Conservation (phyloP, 768 basidiomycete genomes). For the Filobasidium floriforme region DNA sequence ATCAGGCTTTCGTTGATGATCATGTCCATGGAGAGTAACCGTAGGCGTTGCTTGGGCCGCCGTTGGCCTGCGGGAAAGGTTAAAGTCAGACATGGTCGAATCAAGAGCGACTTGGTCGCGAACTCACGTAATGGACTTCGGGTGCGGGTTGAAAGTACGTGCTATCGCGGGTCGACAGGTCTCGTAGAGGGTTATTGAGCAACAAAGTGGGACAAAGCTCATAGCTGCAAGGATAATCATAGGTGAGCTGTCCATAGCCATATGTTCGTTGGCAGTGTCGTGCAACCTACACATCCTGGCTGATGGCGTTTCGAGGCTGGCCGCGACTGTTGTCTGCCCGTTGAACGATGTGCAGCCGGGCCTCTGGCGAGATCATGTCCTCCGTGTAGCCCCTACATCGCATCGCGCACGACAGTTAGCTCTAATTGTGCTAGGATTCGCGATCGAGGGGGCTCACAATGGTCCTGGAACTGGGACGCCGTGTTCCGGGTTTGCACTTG, state of each 20-base stretch:
- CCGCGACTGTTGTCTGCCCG: constrained; percentile 49
- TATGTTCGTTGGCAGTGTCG: background rate
- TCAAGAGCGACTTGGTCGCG: too few relatives aligned
- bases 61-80: constrained; percentile 5
- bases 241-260: background rate
- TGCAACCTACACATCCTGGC: constrained; percentile 37
- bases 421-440: background rate
- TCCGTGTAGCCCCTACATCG: constrained; percentile 46
- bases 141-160: constrained; percentile 44
- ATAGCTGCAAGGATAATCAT: constrained; percentile 25
- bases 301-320: constrained; percentile 42
- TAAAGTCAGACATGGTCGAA: too few relatives aligned
- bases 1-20: background rate
- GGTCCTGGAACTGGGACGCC: constrained; percentile 47
- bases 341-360: constrained; percentile 82
- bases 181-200: constrained; percentile 39
- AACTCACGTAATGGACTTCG: constrained; percentile 20
- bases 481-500: constrained; percentile 6
- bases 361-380: constrained; percentile 60
- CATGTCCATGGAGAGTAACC: constrained; percentile 22
- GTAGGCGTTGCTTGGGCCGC: constrained; percentile 20
- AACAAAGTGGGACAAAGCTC: constrained; percentile 41
- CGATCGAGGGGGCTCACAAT: constrained; percentile 31
- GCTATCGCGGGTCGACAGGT: constrained; percentile 36
- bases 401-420: background rate